A percentile compares a stretch with the other conserved stretches of the same genome.
Conservation (phyloP, 257 asterid genomes). For the Nemophila menziesii region DNA sequence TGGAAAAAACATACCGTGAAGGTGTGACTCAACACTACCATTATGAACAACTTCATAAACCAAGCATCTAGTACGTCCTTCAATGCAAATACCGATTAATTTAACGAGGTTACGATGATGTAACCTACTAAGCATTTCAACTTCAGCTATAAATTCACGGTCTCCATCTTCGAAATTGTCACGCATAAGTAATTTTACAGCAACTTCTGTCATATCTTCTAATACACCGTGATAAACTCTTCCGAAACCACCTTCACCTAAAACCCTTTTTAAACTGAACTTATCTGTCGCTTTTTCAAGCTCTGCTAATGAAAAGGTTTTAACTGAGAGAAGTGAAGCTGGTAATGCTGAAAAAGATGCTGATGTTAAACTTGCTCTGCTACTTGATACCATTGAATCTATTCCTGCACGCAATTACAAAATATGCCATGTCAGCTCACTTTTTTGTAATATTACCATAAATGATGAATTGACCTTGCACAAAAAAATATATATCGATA, state of each 20-base stretch:
- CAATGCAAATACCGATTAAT: constrained; percentile 86
- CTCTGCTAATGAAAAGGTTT: constrained; percentile 71
- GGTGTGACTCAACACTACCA: constrained; percentile 97
- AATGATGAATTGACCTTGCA: not conserved
- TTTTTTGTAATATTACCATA: not conserved
- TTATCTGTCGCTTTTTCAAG: constrained; percentile 90
- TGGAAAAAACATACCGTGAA: constrained; percentile 51
- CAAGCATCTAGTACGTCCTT: constrained; percentile 67
- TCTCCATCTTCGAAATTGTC: constrained; percentile 76
- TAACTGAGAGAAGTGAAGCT: constrained; percentile 71
- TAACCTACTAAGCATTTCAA: constrained; percentile 96
- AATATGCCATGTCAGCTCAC: not conserved
- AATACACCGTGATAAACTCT: constrained; percentile 84
- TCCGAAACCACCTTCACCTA: constrained; percentile 99
- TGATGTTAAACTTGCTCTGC: constrained; percentile 81
- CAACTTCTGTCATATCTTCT: constrained; percentile 69
- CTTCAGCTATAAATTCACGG: constrained; percentile 91
- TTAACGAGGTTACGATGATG: constrained; percentile 98
- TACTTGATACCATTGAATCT: constrained; percentile 68
- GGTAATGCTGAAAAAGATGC: constrained; percentile 77
- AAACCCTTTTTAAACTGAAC: constrained; percentile 54
- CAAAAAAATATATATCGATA: not conserved
- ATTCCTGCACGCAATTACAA: constrained; percentile 35
- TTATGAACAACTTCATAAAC: constrained; percentile 83
- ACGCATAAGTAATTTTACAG: constrained; percentile 74